Percentiles rank a stretch among this genome's conserved stretches.
Evolutionary conservation across 2,329 filamentous ascomycete species (phyloP).

Genomic region (Fusarium pseudonygamai): DNA sequence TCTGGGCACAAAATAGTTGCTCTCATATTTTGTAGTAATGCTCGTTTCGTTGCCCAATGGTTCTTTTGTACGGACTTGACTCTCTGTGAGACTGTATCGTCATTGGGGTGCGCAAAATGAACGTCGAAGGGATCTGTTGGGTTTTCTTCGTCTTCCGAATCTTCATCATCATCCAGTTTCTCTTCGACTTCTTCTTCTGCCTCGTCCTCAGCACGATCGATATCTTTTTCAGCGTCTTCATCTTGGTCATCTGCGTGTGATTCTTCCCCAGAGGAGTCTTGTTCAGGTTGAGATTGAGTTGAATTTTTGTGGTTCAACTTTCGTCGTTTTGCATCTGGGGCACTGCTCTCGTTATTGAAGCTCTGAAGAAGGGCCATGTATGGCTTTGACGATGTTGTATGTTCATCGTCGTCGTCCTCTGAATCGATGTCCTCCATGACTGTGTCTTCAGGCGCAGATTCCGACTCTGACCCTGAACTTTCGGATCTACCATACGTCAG

Average conservation of each 20-base stretch:
- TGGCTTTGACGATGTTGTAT: slow-evolving; percentile 57
- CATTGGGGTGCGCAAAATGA: slow-evolving; percentile 78
- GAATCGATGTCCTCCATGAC: slow-evolving; percentile 51
- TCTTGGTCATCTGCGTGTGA: slow-evolving; percentile 54
- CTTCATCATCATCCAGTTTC: slow-evolving; percentile 41
- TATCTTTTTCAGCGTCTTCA: slow-evolving; percentile 57
- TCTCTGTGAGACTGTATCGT: slow-evolving; percentile 65
- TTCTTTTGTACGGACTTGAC: slow-evolving; percentile 60
- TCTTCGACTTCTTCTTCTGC: slow-evolving; percentile 44
- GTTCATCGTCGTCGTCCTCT: slow-evolving; percentile 59
- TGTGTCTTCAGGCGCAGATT: slow-evolving; percentile 48
- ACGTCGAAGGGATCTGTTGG: slow-evolving; percentile 78
- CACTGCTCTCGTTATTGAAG: slow-evolving; percentile 57
- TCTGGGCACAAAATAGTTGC: slow-evolving; percentile 59
- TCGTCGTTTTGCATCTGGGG: slow-evolving; percentile 63
- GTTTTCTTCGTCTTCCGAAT: slow-evolving; percentile 63
- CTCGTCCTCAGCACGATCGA: slow-evolving; percentile 44
- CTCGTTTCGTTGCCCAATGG: slow-evolving; percentile 62
- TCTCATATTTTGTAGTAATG: slow-evolving; percentile 57
- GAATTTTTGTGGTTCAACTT: slow-evolving; percentile 58
- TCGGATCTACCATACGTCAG: slow-evolving; percentile 26
- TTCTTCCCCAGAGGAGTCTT: slow-evolving; percentile 23
- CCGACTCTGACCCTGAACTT: slow-evolving; percentile 43
- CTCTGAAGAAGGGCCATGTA: slow-evolving; percentile 69
- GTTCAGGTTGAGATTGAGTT: slow-evolving; percentile 33